Base-by-base conservation (phyloP, 2,329 filamentous ascomycete genomes). In the Dothideomycetidae sp. region DNA sequence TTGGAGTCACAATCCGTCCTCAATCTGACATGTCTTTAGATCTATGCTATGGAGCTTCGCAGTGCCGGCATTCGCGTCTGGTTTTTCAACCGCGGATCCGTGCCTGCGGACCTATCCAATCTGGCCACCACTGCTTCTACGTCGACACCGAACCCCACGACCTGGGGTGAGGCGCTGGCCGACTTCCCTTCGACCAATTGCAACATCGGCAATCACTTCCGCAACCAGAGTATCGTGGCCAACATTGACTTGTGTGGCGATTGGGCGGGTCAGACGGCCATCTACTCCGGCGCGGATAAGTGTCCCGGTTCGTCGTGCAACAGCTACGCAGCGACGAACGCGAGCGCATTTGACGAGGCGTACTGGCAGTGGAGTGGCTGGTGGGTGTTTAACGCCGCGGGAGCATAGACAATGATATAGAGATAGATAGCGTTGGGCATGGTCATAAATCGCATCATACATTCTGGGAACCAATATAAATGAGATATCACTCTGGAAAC, bases 141-240 rank as follows among this genome's bases (percentile, higher is more conserved):
- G 2, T 82, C 78, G 70, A 76, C 75, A 11, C 61, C 56, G 2
- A 72, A 78, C 1, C 48, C 70, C 5, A 74, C 76, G 1, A 76
- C 81, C 42, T 79, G 79, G 51, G 75, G 52, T 44, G 57, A 54
- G 7, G 40, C 39, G 13, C 44, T 70, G 3, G 73, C 74, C 2
- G 75, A 79, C 42, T 79, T 78, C 53, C 75, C 75, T 10, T 64
- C 59, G 46, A 79, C 75, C 0, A 53, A 68, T 31, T 62, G 59
- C 36, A 41, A 54, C 18, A 55, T 61, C 37, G 49, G 59, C 46
- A 30, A 43, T 13, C 48, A 57, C 31, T 61, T 62, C 40, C 41
- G 31, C 4, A 55, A 59, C 39, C 55, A 59, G 45, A 51, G 51
- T 33, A 53, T 61, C 30, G 53, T 61, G 41, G 51, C 60, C 45